Evolutionary conservation across 805 yeast species (phyloP).

Genomic region (Saccharomycopsis sp.): DNA sequence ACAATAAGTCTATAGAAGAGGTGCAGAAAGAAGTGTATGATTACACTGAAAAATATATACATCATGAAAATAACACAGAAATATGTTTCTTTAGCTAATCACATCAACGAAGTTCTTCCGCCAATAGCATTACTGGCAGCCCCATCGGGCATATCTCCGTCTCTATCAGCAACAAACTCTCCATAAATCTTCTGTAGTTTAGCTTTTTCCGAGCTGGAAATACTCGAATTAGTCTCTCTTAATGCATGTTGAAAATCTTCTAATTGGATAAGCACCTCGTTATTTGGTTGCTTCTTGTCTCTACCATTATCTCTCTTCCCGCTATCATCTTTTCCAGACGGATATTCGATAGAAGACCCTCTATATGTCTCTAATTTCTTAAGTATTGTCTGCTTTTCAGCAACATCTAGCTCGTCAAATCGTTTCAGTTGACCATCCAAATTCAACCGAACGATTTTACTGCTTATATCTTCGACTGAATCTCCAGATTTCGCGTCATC

Average conservation of each 20-base stretch:
- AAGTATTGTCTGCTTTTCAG: background rate
- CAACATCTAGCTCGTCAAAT: background rate
- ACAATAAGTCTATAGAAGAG: slow-evolving; percentile 47
- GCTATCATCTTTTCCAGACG: background rate
- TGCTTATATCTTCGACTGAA: slow-evolving; percentile 37
- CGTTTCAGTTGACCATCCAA: slow-evolving; percentile 9
- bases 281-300: slow-evolving; percentile 12
- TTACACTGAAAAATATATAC: background rate
- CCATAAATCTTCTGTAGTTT: slow-evolving; percentile 61
- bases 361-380: background rate
- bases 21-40: slow-evolving; percentile 45
- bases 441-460: slow-evolving; percentile 17
- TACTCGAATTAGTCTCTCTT: slow-evolving; percentile 80
- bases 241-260: slow-evolving; percentile 57
- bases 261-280: slow-evolving; percentile 40
- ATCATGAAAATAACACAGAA: background rate
- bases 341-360: background rate
- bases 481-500: slow-evolving; percentile 28
- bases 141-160: slow-evolving; percentile 86
- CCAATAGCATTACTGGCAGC: slow-evolving; percentile 75
- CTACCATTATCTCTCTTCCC: slow-evolving; percentile 10
- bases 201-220: slow-evolving; percentile 61
- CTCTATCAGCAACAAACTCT: slow-evolving; percentile 69
- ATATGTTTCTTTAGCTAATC: too few species aligned
- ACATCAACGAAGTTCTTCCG: slow-evolving; percentile 79